These are phyloP conservation scores for Trypanosoma melophagium DNA, from an alignment of 208 protist genomes.

Conservation along the genomic window DNA sequence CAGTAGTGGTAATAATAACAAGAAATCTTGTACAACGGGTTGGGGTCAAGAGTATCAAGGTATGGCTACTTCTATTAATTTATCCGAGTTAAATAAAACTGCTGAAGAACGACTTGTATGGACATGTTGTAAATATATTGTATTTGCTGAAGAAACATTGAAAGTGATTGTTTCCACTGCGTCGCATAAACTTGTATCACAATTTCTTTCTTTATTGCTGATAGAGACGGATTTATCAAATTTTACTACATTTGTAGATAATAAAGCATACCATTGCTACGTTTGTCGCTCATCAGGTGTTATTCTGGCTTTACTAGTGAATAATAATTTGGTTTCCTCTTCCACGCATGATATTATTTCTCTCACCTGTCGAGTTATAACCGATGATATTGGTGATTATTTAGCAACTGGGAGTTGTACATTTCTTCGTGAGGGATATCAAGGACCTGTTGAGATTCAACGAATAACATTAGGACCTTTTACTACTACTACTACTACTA, in stretches of 20 bases:
- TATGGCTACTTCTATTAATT: background rate
- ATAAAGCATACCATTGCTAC: slow-evolving; percentile 3
- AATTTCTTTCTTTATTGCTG: slow-evolving; percentile 18
- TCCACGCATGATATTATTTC: slow-evolving; percentile 1
- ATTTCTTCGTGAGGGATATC: background rate
- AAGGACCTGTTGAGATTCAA: background rate
- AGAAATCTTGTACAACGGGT: slow-evolving; percentile 1
- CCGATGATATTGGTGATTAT: slow-evolving; percentile 18
- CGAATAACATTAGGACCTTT: background rate
- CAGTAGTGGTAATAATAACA: background rate
- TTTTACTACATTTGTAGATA: slow-evolving; percentile 16
- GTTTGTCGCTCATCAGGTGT: slow-evolving; percentile 12
- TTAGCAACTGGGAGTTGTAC: slow-evolving; percentile 9
- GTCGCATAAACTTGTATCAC: background rate
- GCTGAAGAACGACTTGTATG: slow-evolving; percentile 19
- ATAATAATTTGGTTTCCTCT: background rate
- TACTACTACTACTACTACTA: background rate
- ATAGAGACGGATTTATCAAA: slow-evolving; percentile 18
- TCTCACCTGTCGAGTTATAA: slow-evolving; percentile 9
- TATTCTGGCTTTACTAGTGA: slow-evolving; percentile 9
- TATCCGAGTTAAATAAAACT: background rate
- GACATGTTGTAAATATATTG: slow-evolving; percentile 21
- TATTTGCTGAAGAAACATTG: slow-evolving; percentile 21
- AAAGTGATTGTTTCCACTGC: slow-evolving; percentile 21
- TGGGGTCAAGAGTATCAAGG: slow-evolving; percentile 24